A percentile compares a stretch with the other conserved stretches of the same genome.
Evolutionary conservation across 331 rosid species (phyloP).

Genomic region (Quercus tomentella): DNA sequence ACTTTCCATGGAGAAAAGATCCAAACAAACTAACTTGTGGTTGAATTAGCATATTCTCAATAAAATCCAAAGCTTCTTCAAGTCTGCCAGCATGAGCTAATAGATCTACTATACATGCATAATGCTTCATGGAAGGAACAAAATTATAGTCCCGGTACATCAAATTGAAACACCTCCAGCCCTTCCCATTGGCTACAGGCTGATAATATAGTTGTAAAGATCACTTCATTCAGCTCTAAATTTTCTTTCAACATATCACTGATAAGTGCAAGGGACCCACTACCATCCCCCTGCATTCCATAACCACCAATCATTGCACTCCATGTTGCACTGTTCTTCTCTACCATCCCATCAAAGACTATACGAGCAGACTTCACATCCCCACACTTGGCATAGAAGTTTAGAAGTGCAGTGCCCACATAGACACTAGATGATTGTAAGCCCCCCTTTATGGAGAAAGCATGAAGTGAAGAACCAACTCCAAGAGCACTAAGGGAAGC

Average conservation of each 20-base stretch:
- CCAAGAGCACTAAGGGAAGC: constrained; percentile 55
- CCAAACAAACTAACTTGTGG: constrained; percentile 66
- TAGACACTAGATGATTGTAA: constrained; percentile 45
- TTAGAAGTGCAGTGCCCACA: constrained; percentile 67
- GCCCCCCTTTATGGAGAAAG: constrained; percentile 52
- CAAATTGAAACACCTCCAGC: constrained; percentile 53
- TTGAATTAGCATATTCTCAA: constrained; percentile 54
- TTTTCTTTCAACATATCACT: constrained; percentile 60
- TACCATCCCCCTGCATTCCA: constrained; percentile 73
- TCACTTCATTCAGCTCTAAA: constrained; percentile 54
- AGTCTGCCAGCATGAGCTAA: constrained; percentile 71
- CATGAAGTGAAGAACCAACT: constrained; percentile 65
- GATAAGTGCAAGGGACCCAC: constrained; percentile 52
- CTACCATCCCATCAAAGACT: constrained; percentile 66
- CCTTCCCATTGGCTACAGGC: constrained; percentile 67
- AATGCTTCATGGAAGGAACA: constrained; percentile 71
- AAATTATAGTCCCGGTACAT: constrained; percentile 50
- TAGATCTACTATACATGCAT: constrained; percentile 74
- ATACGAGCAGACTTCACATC: constrained; percentile 56
- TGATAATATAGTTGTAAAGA: constrained; percentile 59
- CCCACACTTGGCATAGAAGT: constrained; percentile 76
- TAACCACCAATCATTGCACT: constrained; percentile 75
- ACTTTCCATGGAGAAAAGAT: constrained; percentile 68
- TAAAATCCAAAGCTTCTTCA: constrained; percentile 66
- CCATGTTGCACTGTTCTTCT: constrained; percentile 66